Evolutionary conservation across 208 protist genomes (phyloP), one percentile per base, ranked within the genome.

Genomic region (Phytomonas francai): DNA sequence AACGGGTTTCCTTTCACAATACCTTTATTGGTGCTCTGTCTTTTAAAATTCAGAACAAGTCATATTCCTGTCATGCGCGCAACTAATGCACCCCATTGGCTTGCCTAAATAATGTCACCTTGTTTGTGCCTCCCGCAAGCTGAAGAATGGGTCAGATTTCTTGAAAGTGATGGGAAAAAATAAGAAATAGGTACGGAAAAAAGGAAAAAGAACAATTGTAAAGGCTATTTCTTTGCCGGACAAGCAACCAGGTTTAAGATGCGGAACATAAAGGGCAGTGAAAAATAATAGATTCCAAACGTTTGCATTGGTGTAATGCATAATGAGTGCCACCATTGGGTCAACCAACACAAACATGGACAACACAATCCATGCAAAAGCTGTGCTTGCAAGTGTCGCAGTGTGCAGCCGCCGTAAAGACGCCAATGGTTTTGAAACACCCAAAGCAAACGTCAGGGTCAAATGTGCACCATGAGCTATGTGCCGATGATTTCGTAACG

Each of bases 391-490:
- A 84, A 16, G 29, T 16, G 33, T 63, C 42, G 45, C 76, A 80
- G 29, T 69, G 67, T 32, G 72, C 67, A 30, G 70, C 70, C 9
- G 65, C 64, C 34, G 72, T 70, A 62, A 68, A 76, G 59, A 79
- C 65, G 58, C 71, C 72, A 65, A 84, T 79, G 27, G 59, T 8
- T 66, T 77, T 80, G 60, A 74, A 80, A 63, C 82, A 88, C 30
- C 67, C 63, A 59, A 77, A 81, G 70, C 82, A 88, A 56, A 74
- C 75, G 31, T 74, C 71, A 3, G 57, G 12, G 67, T 84, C 79
- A 59, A 80, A 80, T 27, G 70, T 62, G 31, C 82, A 81, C 73
- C 76, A 83, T 19, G 42, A 51, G 39, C 81, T 83, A 39, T 49
- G 63, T 19, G 70, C 45, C 36, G 42, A 63, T 27, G 32, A 65